Percentiles rank a stretch among this genome's conserved stretches.
Conservation (phyloP, 116 monocot species). For the Iris pallida region DNA sequence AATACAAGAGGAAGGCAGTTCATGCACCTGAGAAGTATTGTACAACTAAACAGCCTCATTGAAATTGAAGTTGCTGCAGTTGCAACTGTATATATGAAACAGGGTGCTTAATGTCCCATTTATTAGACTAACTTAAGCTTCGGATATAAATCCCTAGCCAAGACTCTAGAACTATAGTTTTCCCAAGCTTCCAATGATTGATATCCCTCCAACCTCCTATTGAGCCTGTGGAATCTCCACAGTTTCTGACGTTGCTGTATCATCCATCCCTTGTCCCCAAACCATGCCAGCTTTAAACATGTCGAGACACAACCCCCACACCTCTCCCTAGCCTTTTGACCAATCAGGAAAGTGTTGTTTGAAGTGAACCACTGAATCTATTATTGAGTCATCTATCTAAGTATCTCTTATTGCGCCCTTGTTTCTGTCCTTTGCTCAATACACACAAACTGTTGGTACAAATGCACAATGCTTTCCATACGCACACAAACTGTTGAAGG, state of each 20-base stretch:
- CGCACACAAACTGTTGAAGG: background rate
- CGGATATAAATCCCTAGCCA: too few species aligned
- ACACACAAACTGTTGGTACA: too few species aligned
- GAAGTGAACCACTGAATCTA: background rate
- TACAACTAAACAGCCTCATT: too few species aligned
- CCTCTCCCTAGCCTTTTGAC: slow-evolving; percentile 4
- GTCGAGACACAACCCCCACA: background rate
- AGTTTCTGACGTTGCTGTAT: slow-evolving; percentile 6
- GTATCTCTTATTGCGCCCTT: background rate
- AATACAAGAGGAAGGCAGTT: too few species aligned
- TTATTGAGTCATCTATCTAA: slow-evolving; percentile 6
- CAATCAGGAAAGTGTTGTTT: slow-evolving; percentile 2
- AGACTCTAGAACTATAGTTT: too few species aligned
- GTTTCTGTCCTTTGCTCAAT: background rate
- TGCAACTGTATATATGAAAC: too few species aligned
- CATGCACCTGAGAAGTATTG: too few species aligned
- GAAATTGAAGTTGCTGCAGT: too few species aligned
- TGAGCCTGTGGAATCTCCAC: slow-evolving; percentile 13
- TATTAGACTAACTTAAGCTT: too few species aligned
- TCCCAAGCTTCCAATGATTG: slow-evolving; percentile 16
- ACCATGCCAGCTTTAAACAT: slow-evolving; percentile 10
- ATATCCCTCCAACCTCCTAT: slow-evolving; percentile 1
- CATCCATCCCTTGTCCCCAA: slow-evolving; percentile 13
- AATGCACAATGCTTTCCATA: background rate
- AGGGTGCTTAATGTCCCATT: too few species aligned